These are phyloP conservation scores for Aspergillus haitiensis DNA, from an alignment of 495 filamentous ascomycete genomes.

Conservation along the genomic window DNA sequence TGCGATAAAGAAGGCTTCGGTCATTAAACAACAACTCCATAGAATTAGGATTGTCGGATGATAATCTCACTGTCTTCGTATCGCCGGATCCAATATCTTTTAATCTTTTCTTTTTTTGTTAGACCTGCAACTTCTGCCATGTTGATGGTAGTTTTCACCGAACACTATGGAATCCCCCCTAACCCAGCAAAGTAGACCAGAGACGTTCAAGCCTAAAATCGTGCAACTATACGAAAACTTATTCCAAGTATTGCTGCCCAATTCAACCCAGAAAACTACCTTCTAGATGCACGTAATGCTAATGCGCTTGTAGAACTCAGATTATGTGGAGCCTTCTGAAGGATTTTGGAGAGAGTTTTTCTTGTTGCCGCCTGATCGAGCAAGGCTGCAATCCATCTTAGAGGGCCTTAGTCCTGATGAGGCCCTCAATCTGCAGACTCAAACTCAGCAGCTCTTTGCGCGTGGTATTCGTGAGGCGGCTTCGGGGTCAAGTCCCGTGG, in stretches of 20 bases:
- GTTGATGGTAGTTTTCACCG: constrained; percentile 19
- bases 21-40: not conserved
- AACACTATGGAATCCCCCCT: constrained; percentile 80
- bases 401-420: constrained; percentile 69
- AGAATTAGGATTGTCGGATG: not conserved
- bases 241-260: constrained; percentile 64
- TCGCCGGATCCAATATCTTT: not conserved
- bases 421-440: constrained; percentile 67
- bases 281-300: constrained; percentile 12
- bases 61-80: not conserved
- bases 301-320: constrained; percentile 32
- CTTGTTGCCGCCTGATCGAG: constrained; percentile 73
- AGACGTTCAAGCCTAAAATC: constrained; percentile 89
- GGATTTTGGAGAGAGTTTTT: constrained; percentile 98
- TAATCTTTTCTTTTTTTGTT: not conserved
- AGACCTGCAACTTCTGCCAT: constrained; percentile 14
- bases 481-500: constrained; percentile 57
- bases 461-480: constrained; percentile 70
- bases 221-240: constrained; percentile 84
- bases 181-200: constrained; percentile 88
- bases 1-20: constrained; percentile 2
- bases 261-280: not conserved
- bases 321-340: constrained; percentile 68
- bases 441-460: constrained; percentile 77
- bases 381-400: constrained; percentile 64